A percentile compares a stretch with the other conserved stretches of the same genome.
Conservation (phyloP, 2,329 filamentous ascomycete genomes). For the Alternaria angustiovoidea region DNA sequence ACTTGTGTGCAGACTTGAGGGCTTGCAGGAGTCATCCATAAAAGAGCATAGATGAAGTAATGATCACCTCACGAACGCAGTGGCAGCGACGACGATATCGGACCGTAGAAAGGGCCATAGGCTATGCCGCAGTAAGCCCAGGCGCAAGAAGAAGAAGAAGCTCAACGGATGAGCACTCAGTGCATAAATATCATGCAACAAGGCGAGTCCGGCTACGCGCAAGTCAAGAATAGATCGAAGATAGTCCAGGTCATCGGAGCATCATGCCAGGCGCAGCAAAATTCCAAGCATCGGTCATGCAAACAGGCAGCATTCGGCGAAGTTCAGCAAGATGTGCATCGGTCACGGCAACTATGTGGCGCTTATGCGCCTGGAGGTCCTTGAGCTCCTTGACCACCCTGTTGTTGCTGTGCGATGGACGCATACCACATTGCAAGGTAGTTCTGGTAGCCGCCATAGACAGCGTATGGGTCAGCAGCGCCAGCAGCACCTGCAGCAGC, state of each 20-base stretch:
- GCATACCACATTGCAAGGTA: constrained; percentile 85
- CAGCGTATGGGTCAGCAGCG: constrained; percentile 66
- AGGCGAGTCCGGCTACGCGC: constrained; percentile 24
- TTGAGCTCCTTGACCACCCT: constrained; percentile 38
- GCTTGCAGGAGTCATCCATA: constrained; percentile 17
- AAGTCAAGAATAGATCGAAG: constrained; percentile 32
- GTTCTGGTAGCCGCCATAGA: constrained; percentile 83
- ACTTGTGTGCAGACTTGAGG: constrained; percentile 1
- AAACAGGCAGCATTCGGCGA: constrained; percentile 49
- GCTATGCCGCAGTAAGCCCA: constrained; percentile 10
- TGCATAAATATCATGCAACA: constrained; percentile 34
- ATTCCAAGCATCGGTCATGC: constrained; percentile 46
- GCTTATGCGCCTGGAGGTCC: constrained; percentile 48
- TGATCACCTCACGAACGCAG: constrained; percentile 25
- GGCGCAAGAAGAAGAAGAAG: constrained; percentile 13
- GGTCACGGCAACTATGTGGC: constrained; percentile 43
- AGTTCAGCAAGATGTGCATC: constrained; percentile 48
- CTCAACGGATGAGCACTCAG: constrained; percentile 19
- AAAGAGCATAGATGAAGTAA: constrained; percentile 21
- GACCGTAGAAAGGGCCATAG: constrained; percentile 6
- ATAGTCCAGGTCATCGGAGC: constrained; percentile 22
- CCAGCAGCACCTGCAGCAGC: constrained; percentile 55
- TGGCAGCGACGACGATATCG: constrained; percentile 8
- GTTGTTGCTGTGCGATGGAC: constrained; percentile 65
- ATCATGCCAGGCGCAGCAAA: constrained; percentile 40